These are phyloP conservation scores for Naematelia encephala DNA, from an alignment of 768 basidiomycete species.

Conservation along the genomic window DNA sequence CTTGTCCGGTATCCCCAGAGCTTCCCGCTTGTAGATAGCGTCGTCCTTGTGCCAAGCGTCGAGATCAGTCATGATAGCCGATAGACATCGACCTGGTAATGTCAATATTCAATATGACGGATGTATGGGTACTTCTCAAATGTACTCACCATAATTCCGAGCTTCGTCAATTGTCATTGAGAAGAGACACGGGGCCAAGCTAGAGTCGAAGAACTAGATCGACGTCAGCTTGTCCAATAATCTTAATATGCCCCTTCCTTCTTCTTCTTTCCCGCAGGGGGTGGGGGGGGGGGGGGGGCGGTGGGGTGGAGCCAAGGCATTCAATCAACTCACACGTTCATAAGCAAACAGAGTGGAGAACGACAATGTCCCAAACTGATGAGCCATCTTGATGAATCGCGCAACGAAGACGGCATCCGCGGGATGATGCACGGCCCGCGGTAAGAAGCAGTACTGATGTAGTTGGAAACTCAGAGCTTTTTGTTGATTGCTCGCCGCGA, in stretches of 20 bases:
- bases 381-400: conserved; percentile 82
- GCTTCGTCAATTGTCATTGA: conserved; percentile 96
- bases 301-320: not conserved
- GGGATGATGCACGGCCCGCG: conserved; percentile 85
- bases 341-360: conserved; percentile 84
- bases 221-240: not conserved
- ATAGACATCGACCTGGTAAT: conserved; percentile 73
- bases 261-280: not conserved
- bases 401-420: conserved; percentile 95
- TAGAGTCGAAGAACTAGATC: conserved; percentile 72
- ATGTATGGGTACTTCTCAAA: not conserved
- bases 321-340: conserved; percentile 61
- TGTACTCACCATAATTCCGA: conserved; percentile 76
- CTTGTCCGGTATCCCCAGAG: conserved; percentile 66
- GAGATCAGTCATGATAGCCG: conserved; percentile 72
- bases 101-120: too few species aligned
- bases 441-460: conserved; percentile 85
- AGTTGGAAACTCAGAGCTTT: conserved; percentile 24
- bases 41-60: conserved; percentile 77
- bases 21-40: conserved; percentile 55
- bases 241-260: not conserved
- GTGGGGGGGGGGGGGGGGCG: not conserved
- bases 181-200: conserved; percentile 78
- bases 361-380: conserved; percentile 79
- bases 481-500: conserved; percentile 26